A percentile compares a stretch with the other conserved stretches of the same genome.
phyloP scores from a whole-genome alignment of 257 asterid genomes.

The Plectranthus barbatus region DNA sequence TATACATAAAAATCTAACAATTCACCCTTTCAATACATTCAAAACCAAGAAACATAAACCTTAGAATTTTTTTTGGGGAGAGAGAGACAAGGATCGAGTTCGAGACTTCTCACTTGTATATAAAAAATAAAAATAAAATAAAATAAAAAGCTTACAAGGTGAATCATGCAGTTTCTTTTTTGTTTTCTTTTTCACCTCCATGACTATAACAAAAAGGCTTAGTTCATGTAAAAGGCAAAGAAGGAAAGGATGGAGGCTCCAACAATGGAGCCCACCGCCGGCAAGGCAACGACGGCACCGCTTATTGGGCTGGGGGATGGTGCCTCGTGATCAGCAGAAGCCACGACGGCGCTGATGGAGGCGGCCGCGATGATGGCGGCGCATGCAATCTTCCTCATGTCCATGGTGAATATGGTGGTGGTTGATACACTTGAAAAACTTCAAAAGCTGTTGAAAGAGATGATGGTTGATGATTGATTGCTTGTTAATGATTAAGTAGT shows the following conservation, averaged over 20 bases:
- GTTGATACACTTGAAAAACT: not conserved
- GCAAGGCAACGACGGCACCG: constrained; percentile 26
- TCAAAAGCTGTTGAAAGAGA: not conserved
- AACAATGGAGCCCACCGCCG: constrained; percentile 28
- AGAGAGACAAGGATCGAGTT: not conserved
- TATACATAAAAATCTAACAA: too few species aligned
- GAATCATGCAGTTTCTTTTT: not conserved
- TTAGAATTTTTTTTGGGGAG: too few species aligned
- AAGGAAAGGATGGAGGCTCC: constrained; percentile 35
- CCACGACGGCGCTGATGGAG: constrained; percentile 20
- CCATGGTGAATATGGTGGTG: constrained; percentile 14
- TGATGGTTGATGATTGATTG: not conserved
- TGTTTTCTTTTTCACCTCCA: too few species aligned
- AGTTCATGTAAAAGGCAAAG: constrained; percentile 33
- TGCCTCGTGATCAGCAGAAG: not conserved
- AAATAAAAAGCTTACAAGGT: not conserved
- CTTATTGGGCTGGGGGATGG: constrained; percentile 24
- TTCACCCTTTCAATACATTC: constrained; percentile 7
- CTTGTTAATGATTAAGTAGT: not conserved
- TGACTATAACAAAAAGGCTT: not conserved
- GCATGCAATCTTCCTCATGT: constrained; percentile 27
- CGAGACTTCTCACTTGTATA: too few species aligned
- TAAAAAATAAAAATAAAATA: not conserved
- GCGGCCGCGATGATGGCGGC: constrained; percentile 27
- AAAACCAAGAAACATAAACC: too few species aligned